phyloP scores from a whole-genome alignment of 1,284 basidiomycete species.

The Trametes sp. region DNA sequence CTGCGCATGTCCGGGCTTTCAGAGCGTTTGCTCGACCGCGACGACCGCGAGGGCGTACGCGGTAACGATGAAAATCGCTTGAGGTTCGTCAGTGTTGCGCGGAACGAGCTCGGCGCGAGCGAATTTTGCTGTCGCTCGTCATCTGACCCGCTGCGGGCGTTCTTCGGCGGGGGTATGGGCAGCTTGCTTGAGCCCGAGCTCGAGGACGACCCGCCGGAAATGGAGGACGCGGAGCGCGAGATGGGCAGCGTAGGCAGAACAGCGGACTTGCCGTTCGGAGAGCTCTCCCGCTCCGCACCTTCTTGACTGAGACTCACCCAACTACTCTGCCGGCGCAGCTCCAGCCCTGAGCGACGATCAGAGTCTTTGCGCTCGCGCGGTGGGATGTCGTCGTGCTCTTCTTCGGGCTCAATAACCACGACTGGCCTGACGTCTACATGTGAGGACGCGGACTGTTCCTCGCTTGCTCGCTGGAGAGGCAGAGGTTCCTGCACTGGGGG shows the following conservation, averaged over 20 bases:
- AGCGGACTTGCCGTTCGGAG: slow-evolving; percentile 33
- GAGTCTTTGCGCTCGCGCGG: slow-evolving; percentile 25
- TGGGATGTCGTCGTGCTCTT: not conserved
- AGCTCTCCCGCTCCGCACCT: slow-evolving; percentile 24
- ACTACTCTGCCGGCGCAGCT: slow-evolving; percentile 42
- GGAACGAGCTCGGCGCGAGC: slow-evolving; percentile 36
- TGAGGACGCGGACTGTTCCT: slow-evolving; percentile 5
- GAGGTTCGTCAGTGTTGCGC: slow-evolving; percentile 39
- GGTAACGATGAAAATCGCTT: slow-evolving; percentile 71
- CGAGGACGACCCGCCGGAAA: slow-evolving; percentile 16
- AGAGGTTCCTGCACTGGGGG: slow-evolving; percentile 11
- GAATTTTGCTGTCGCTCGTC: slow-evolving; percentile 27
- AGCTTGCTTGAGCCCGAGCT: slow-evolving; percentile 19
- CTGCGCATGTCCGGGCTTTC: slow-evolving; percentile 30
- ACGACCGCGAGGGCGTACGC: slow-evolving; percentile 55
- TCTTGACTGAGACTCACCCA: slow-evolving; percentile 42
- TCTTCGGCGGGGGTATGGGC: slow-evolving; percentile 56
- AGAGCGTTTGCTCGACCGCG: slow-evolving; percentile 25
- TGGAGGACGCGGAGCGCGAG: slow-evolving; percentile 29
- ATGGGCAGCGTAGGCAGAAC: slow-evolving; percentile 20
- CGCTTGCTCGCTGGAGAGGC: slow-evolving; percentile 5
- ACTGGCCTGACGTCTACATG: slow-evolving; percentile 18
- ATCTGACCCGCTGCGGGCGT: slow-evolving; percentile 43
- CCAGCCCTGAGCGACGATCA: slow-evolving; percentile 30
- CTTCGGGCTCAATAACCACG: slow-evolving; percentile 26